Evolutionary conservation across 805 yeast species (phyloP), one percentile per base, ranked within the genome.

Genomic region (Priceomyces melissophilus): DNA sequence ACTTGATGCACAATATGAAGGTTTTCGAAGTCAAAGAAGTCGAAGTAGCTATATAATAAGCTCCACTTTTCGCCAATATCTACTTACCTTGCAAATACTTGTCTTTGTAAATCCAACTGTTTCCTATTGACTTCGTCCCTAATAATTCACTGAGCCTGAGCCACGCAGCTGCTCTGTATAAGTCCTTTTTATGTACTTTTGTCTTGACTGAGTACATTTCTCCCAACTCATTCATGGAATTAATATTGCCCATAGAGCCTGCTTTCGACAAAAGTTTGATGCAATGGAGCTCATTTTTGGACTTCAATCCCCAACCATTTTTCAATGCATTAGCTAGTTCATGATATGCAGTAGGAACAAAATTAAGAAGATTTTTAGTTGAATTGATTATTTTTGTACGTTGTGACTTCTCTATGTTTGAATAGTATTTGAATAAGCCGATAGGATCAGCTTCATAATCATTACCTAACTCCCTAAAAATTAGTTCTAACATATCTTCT

Each of bases 21-120:
- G 32, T 30, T 30, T 30, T 12, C 4, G 8, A 8, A 12, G 32
- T 5, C 15, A 4, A 30, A 30, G 8, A 8, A 12, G 32, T 5
- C 15, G 4, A 30, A 12, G 15, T 30, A 30, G 13, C 25, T 20
- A 20, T 5, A 20, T 20, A 20, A 20, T 8, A 8, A 20, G 8
- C 8, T 4, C 4, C 25, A 5, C 10, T 32, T 29, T 8, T 20
- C 7, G 25, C 25, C 25, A 20, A 20, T 20, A 20, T 20, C 25
- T 20, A 32, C 32, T 40, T 37, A 12, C 28, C 23, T 2, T 29
- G 28, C 62, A 67, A 57, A 52, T 84, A 84, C 64, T 83, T 84
- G 35, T 78, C 79, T 58, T 82, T 84, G 63, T 82, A 79, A 28
- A 84, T 82, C 91, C 91, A 84, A 44, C 81, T 76, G 42, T 82